Evolutionary conservation across 306 rosid genomes (phyloP).

Genomic region (Boehmeria nivea): DNA sequence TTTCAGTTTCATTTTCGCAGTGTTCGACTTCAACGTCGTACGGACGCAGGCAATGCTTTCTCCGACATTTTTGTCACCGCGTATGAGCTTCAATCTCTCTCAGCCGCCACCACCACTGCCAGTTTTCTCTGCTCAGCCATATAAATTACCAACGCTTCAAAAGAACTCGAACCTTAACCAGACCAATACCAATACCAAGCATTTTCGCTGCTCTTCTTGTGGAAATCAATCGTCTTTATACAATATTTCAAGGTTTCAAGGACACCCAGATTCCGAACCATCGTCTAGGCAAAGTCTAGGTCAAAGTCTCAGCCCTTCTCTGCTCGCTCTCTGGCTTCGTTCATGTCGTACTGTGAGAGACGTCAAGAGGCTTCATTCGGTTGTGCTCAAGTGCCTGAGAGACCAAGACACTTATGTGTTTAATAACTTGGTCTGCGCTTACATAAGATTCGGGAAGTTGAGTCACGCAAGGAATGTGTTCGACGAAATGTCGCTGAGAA

Average conservation of each 20-base stretch:
- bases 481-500: slow-evolving; percentile 53
- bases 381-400: slow-evolving; percentile 37
- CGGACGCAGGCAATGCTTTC: slow-evolving; percentile 33
- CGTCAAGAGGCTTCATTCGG: slow-evolving; percentile 51
- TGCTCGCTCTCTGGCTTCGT: slow-evolving; percentile 62
- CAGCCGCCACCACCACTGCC: slow-evolving; percentile 23
- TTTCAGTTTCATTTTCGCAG: not conserved
- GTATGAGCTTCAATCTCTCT: slow-evolving; percentile 9
- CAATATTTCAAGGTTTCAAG: slow-evolving; percentile 1
- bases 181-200: not conserved
- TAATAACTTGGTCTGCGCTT: slow-evolving; percentile 71
- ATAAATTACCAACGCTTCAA: slow-evolving; percentile 1
- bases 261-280: slow-evolving; percentile 23
- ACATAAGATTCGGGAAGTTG: slow-evolving; percentile 47
- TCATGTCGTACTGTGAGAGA: slow-evolving; percentile 45
- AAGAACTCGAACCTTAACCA: not conserved
- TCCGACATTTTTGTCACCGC: slow-evolving; percentile 25
- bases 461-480: slow-evolving; percentile 59
- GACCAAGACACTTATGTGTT: slow-evolving; percentile 42
- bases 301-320: slow-evolving; percentile 33
- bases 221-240: slow-evolving; percentile 6
- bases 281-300: slow-evolving; percentile 10
- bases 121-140: slow-evolving; percentile 13
- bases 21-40: not conserved
- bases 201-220: slow-evolving; percentile 6